These are phyloP conservation scores for Thermochaetoides dissita DNA, from an alignment of 2,329 filamentous ascomycete species.

Conservation along the genomic window DNA sequence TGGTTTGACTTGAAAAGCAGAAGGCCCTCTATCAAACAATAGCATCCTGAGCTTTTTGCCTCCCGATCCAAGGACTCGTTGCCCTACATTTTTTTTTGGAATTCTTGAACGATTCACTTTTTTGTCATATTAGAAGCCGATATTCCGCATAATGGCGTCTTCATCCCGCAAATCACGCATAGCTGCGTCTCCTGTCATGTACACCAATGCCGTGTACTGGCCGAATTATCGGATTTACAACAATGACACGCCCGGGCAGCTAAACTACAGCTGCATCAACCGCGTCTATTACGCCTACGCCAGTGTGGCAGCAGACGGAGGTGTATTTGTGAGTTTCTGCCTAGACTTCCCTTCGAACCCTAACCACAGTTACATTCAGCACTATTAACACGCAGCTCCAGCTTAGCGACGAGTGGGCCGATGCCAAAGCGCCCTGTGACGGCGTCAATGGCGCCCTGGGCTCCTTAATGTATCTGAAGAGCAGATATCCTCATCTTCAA, in stretches of 20 bases:
- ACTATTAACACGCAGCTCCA: conserved; percentile 20
- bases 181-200: conserved; percentile 35
- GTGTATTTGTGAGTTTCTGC: conserved; percentile 52
- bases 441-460: conserved; percentile 57
- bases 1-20: no score
- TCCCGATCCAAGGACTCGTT: background rate
- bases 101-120: background rate
- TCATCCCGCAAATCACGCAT: conserved; percentile 32
- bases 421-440: conserved; percentile 58
- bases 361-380: no score
- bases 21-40: conserved; percentile 3
- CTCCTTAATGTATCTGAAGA: conserved; percentile 59
- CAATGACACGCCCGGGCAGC: conserved; percentile 56
- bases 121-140: background rate
- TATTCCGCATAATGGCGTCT: conserved; percentile 4
- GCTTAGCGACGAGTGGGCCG: conserved; percentile 70
- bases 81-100: background rate
- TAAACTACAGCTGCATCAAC: conserved; percentile 65
- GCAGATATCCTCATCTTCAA: conserved; percentile 54
- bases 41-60: background rate
- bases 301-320: conserved; percentile 56
- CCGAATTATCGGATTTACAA: conserved; percentile 66
- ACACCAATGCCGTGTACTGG: conserved; percentile 69
- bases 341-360: no score
- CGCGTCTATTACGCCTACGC: conserved; percentile 77